Conservation (phyloP, 768 basidiomycete species). For the Lactarius hatsudake region DNA sequence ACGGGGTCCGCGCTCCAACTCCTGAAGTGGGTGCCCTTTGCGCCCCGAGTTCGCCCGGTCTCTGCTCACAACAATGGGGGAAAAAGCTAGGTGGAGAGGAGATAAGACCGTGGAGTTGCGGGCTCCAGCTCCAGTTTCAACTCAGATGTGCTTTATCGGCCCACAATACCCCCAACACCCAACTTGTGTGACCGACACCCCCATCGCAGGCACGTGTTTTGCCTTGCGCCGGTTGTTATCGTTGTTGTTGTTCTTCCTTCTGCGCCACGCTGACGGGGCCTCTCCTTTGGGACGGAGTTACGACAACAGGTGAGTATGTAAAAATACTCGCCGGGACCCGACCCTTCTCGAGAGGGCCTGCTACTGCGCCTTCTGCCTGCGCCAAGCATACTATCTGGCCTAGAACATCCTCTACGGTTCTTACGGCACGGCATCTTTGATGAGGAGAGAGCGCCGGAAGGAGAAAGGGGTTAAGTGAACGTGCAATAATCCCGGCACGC, state of each 20-base stretch:
- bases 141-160: not conserved
- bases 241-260: not conserved
- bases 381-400: not conserved
- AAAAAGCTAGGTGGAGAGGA: too few species aligned
- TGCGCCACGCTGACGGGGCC: not conserved
- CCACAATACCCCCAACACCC: not conserved
- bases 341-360: not conserved
- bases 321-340: not conserved
- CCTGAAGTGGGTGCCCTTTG: not conserved
- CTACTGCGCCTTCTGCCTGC: not conserved
- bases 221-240: not conserved
- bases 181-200: not conserved
- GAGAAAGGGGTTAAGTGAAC: not conserved
- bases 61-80: too few species aligned
- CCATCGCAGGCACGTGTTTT: not conserved
- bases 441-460: not conserved
- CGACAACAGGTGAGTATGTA: not conserved
- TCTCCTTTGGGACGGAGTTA: not conserved
- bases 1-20: not conserved
- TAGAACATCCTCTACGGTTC: not conserved
- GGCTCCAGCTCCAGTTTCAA: too few species aligned
- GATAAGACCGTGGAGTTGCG: not conserved
- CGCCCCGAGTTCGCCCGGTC: not conserved
- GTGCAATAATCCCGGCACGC: not conserved
- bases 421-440: not conserved